Conservation (phyloP, 139 green algal species). For the Chlorella sp. region DNA sequence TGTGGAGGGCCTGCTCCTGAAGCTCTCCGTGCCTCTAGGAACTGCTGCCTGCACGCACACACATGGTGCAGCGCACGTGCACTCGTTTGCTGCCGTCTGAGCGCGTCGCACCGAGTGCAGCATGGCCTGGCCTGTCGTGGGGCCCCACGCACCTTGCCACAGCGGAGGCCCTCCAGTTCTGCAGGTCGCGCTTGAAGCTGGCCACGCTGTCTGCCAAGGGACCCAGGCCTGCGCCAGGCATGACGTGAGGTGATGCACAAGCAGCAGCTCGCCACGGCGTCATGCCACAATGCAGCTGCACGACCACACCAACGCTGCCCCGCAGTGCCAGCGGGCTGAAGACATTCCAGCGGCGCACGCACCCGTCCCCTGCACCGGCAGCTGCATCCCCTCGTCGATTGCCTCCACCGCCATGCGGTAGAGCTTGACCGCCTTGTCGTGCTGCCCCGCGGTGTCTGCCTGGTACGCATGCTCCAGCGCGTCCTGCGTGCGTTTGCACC, state of each 20-base stretch:
- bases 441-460: background rate
- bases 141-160: background rate
- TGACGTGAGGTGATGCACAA: background rate
- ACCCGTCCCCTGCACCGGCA: background rate
- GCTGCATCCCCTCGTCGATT: slow-evolving; percentile 2
- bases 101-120: background rate
- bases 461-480: slow-evolving; percentile 3
- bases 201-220: background rate
- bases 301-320: background rate
- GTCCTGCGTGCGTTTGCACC: background rate
- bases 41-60: background rate
- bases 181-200: background rate
- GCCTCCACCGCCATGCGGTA: slow-evolving; percentile 5
- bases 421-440: background rate
- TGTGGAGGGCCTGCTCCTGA: background rate
- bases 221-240: slow-evolving; percentile 3
- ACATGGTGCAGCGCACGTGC: no score
- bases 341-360: background rate
- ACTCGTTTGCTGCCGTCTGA: background rate
- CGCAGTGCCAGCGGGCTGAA: background rate
- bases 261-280: background rate
- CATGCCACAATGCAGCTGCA: background rate
- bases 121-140: background rate
- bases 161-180: background rate
- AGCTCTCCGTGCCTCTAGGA: background rate